phyloP scores from a whole-genome alignment of 2,329 filamentous ascomycete genomes.

The Ilyonectria robusta region DNA sequence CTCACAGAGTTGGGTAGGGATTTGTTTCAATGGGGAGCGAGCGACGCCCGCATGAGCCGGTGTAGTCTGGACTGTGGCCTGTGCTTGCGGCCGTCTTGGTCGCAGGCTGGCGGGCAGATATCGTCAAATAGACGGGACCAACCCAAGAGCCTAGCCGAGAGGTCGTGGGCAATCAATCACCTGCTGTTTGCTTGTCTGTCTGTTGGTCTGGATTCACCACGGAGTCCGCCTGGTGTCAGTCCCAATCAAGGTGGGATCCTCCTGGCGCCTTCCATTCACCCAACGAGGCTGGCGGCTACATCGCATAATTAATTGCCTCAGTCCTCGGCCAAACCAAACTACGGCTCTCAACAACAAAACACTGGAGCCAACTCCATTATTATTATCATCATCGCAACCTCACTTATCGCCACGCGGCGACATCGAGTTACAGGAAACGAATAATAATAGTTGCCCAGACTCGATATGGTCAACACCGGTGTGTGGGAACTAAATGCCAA shows the following conservation, averaged over 20 bases:
- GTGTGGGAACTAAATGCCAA: slow-evolving; percentile 22
- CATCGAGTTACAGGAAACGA: slow-evolving; percentile 30
- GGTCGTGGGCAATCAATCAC: slow-evolving; percentile 8
- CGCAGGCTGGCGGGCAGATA: neutral
- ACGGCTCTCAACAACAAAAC: slow-evolving; percentile 2
- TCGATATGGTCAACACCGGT: slow-evolving; percentile 27
- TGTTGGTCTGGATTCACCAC: slow-evolving; percentile 16
- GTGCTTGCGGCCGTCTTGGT: neutral
- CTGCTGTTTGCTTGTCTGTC: neutral
- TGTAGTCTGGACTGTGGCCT: slow-evolving; percentile 14
- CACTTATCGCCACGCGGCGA: slow-evolving; percentile 26
- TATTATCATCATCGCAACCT: slow-evolving; percentile 5
- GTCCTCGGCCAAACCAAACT: neutral
- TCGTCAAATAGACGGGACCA: neutral
- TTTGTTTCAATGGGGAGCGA: slow-evolving; percentile 27
- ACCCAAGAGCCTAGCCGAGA: slow-evolving; percentile 11
- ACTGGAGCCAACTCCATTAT: slow-evolving; percentile 12
- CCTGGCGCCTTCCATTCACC: slow-evolving; percentile 13
- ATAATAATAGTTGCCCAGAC: slow-evolving; percentile 17
- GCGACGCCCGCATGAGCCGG: slow-evolving; percentile 7
- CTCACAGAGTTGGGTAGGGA: slow-evolving; percentile 16
- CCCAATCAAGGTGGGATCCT: slow-evolving; percentile 25
- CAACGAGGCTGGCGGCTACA: slow-evolving; percentile 13
- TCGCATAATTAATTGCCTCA: slow-evolving; percentile 31
- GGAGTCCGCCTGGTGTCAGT: slow-evolving; percentile 12